Evolutionary conservation across 2,329 filamentous ascomycete species (phyloP).

Genomic region (Byssoonygena ceratinophila): DNA sequence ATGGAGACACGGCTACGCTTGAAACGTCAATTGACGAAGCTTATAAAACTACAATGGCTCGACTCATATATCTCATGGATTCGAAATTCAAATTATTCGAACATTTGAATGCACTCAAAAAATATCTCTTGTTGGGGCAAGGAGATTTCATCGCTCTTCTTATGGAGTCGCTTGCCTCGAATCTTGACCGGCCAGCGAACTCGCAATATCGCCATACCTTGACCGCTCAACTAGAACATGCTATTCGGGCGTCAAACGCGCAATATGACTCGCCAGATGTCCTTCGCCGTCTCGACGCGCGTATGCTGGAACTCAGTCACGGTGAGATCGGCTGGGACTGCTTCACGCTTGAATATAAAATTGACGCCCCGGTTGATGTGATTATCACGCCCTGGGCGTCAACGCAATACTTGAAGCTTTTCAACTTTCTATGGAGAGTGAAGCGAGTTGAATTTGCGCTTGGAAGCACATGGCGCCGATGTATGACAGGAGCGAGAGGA

Average conservation of each 20-base stretch:
- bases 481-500: slow-evolving; percentile 89
- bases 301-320: slow-evolving; percentile 92
- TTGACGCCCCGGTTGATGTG: slow-evolving; percentile 90
- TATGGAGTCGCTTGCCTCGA: slow-evolving; percentile 90
- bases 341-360: slow-evolving; percentile 97
- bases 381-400: slow-evolving; percentile 94
- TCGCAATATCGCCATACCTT: slow-evolving; percentile 93
- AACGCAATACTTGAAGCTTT: slow-evolving; percentile 94
- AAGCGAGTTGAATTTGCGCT: slow-evolving; percentile 96
- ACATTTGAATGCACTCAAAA: slow-evolving; percentile 82
- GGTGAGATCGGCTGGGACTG: slow-evolving; percentile 99
- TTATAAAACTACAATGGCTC: slow-evolving; percentile 95
- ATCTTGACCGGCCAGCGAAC: slow-evolving; percentile 89
- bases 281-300: slow-evolving; percentile 81
- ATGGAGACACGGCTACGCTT: slow-evolving; percentile 84
- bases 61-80: slow-evolving; percentile 85
- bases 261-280: slow-evolving; percentile 92
- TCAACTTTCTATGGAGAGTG: slow-evolving; percentile 97
- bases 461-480: slow-evolving; percentile 81
- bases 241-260: slow-evolving; percentile 91
- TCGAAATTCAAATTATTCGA: slow-evolving; percentile 91
- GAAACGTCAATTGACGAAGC: slow-evolving; percentile 93
- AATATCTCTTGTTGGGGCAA: slow-evolving; percentile 86
- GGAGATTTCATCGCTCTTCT: slow-evolving; percentile 94
- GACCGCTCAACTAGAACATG: slow-evolving; percentile 95